These are phyloP conservation scores for Talaromyces amestolkiae DNA, from an alignment of 2,329 filamentous ascomycete genomes.

Conservation along the genomic window DNA sequence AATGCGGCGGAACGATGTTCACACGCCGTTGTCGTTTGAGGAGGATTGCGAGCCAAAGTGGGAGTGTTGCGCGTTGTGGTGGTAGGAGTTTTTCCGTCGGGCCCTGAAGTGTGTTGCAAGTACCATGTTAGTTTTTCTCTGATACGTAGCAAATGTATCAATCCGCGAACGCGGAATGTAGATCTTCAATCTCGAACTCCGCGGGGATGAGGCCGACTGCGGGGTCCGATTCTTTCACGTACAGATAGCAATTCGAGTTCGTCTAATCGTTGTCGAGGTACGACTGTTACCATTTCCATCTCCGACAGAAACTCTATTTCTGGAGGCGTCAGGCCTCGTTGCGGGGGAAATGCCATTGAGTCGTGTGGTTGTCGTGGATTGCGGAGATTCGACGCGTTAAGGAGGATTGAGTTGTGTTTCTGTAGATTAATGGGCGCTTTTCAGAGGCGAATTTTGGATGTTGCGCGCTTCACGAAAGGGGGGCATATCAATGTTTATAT, in stretches of 20 bases:
- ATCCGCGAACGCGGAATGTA: conserved; percentile 12
- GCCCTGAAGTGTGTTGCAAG: conserved; percentile 56
- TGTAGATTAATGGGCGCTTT: background rate
- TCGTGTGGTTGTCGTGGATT: background rate
- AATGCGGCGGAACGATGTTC: conserved; percentile 87
- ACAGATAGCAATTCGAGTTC: conserved; percentile 81
- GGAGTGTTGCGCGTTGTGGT: conserved; percentile 73
- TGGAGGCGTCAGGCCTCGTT: conserved; percentile 70
- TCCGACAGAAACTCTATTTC: conserved; percentile 95
- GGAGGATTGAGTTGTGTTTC: background rate
- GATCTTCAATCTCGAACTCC: conserved; percentile 9
- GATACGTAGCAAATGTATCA: conserved; percentile 5
- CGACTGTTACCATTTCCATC: conserved; percentile 92
- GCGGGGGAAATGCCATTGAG: conserved; percentile 61
- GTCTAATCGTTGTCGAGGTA: conserved; percentile 87
- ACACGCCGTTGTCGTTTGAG: conserved; percentile 91
- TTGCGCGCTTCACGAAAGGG: background rate
- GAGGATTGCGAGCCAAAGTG: conserved; percentile 91
- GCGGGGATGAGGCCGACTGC: conserved; percentile 13
- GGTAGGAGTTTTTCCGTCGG: conserved; percentile 73
- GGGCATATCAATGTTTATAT: conserved; percentile 15
- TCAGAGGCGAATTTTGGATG: background rate
- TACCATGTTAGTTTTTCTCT: background rate
- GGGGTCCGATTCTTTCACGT: conserved; percentile 44
- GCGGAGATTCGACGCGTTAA: background rate